A percentile compares a stretch with the other conserved stretches of the same genome.
These are phyloP conservation scores for Tremella mesenterica DNA, from an alignment of 768 basidiomycete genomes.

Conservation along the genomic window DNA sequence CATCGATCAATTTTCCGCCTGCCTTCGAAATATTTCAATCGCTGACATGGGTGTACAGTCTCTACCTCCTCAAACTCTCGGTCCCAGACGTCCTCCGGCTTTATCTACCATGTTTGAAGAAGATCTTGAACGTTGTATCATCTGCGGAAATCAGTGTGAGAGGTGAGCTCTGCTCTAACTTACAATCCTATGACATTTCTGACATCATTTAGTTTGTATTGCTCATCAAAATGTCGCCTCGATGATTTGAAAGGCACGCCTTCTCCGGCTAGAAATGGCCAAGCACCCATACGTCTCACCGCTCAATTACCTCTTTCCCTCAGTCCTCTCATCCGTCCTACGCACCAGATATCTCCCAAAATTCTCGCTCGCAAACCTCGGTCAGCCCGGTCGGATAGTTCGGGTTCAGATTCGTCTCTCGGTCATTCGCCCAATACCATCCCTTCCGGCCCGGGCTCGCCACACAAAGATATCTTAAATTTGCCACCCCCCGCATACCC, in stretches of 20 bases:
- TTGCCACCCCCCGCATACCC: slow-evolving; percentile 42
- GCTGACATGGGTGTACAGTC: too few relatives aligned
- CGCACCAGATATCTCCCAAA: slow-evolving; percentile 20
- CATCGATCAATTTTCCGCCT: too few relatives aligned
- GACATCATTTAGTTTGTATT: slow-evolving; percentile 28
- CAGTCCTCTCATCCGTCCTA: slow-evolving; percentile 24
- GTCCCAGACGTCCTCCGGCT: not conserved
- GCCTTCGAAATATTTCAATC: too few relatives aligned
- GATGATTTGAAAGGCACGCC: slow-evolving; percentile 30
- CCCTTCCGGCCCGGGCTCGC: slow-evolving; percentile 25
- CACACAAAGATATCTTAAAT: slow-evolving; percentile 36
- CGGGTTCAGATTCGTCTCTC: slow-evolving; percentile 25
- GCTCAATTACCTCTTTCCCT: slow-evolving; percentile 23
- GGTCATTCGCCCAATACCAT: slow-evolving; percentile 31
- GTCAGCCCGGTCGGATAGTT: slow-evolving; percentile 24
- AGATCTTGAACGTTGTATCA: slow-evolving; percentile 34
- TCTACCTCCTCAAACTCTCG: too few relatives aligned
- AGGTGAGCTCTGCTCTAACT: slow-evolving; percentile 23
- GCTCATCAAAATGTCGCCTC: slow-evolving; percentile 33
- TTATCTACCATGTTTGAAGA: slow-evolving; percentile 37
- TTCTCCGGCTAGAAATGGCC: slow-evolving; percentile 9
- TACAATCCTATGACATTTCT: slow-evolving; percentile 5
- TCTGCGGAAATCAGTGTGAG: slow-evolving; percentile 30
- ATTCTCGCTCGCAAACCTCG: slow-evolving; percentile 10
- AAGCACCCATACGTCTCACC: slow-evolving; percentile 23